phyloP scores from a whole-genome alignment of 2,329 filamentous ascomycete species.

The Xylaria sp. region DNA sequence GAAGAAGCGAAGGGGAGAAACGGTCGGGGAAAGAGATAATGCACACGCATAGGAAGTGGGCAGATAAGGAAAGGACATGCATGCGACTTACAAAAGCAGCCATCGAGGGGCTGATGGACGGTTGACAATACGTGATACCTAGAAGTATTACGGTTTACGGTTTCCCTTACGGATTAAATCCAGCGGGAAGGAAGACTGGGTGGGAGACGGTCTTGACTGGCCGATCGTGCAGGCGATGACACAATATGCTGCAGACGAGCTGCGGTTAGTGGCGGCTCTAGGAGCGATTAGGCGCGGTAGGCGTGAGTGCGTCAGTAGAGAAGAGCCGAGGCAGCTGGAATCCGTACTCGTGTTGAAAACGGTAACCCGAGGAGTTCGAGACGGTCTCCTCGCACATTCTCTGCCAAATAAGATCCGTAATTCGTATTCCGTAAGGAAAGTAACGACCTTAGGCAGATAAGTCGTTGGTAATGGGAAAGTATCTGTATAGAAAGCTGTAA shows the following conservation, averaged over 20 bases:
- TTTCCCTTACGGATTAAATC: no score
- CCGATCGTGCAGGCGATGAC: neutral
- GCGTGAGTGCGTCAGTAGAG: no score
- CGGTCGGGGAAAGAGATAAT: neutral
- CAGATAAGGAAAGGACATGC: neutral
- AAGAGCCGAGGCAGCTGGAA: no score
- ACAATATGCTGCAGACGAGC: neutral
- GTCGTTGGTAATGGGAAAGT: no score
- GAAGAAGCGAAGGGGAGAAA: neutral
- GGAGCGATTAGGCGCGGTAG: neutral
- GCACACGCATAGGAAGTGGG: neutral
- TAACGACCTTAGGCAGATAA: no score
- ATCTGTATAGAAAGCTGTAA: no score
- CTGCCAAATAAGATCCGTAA: no score
- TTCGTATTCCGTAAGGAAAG: no score
- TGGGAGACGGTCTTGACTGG: neutral
- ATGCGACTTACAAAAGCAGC: slow-evolving; percentile 34
- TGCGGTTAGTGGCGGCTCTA: neutral
- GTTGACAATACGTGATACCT: neutral
- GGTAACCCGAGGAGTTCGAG: no score
- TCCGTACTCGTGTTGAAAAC: no score
- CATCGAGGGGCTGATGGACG: slow-evolving; percentile 21
- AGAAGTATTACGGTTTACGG: no score
- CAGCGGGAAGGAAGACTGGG: neutral
- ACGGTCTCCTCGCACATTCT: no score